Conservation (phyloP, 192 early-diverging fungal genomes). For the Coemansia sp. region DNA sequence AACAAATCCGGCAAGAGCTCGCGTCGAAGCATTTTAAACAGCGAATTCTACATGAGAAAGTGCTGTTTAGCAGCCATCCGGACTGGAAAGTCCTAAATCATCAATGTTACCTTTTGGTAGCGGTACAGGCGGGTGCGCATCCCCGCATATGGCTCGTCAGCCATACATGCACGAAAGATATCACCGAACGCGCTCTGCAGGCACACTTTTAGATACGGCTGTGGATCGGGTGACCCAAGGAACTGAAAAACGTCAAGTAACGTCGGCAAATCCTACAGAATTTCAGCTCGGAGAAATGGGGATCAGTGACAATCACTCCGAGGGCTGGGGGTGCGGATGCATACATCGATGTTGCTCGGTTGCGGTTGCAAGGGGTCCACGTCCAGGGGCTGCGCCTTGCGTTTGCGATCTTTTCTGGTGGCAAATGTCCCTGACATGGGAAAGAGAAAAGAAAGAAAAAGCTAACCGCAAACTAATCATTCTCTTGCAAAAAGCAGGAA, state of each 20-base stretch:
- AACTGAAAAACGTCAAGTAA: slow-evolving; percentile 47
- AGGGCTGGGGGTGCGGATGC: neutral
- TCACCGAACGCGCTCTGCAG: slow-evolving; percentile 31
- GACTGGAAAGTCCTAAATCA: neutral
- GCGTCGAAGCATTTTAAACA: slow-evolving; percentile 71
- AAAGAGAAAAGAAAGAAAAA: too few relatives aligned
- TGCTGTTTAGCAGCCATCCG: too few relatives aligned
- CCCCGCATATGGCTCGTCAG: slow-evolving; percentile 19
- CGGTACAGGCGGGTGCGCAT: slow-evolving; percentile 55
- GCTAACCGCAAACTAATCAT: too few relatives aligned
- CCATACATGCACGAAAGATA: slow-evolving; percentile 37
- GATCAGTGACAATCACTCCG: neutral
- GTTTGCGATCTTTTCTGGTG: neutral
- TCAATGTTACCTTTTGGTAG: slow-evolving; percentile 54
- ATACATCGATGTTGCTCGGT: slow-evolving; percentile 1
- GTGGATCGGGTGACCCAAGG: slow-evolving; percentile 39
- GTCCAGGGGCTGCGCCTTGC: neutral
- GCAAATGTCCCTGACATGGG: too few relatives aligned
- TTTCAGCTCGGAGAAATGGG: slow-evolving; percentile 3
- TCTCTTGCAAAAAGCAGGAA: too few relatives aligned
- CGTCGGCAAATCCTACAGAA: slow-evolving; percentile 21
- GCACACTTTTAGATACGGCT: slow-evolving; percentile 26
- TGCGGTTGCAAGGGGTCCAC: neutral
- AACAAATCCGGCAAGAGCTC: slow-evolving; percentile 61
- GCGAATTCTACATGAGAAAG: slow-evolving; percentile 30